phyloP scores from a whole-genome alignment of 2,329 filamentous ascomycete species.

The Tolypocladium pustulatum region DNA sequence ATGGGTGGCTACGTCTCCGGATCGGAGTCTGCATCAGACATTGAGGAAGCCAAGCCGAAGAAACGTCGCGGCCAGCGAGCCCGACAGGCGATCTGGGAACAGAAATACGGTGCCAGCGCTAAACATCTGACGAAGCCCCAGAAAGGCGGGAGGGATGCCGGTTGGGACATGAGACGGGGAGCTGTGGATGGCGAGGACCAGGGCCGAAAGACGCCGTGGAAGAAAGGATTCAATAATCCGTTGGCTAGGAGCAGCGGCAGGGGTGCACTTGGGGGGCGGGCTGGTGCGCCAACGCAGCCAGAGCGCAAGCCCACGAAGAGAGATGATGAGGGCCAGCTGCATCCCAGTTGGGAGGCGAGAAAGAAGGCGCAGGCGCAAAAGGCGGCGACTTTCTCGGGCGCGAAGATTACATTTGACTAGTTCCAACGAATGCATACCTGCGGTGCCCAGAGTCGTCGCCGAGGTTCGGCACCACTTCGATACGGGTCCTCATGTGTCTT shows the following conservation, averaged over 20 bases:
- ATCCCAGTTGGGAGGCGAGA: conserved; percentile 24
- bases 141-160: conserved; percentile 29
- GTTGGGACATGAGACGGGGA: conserved; percentile 48
- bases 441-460: background rate
- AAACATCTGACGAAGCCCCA: conserved; percentile 46
- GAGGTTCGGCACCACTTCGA: background rate
- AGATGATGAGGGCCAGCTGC: conserved; percentile 42
- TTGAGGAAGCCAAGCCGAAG: conserved; percentile 49
- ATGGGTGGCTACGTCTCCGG: conserved; percentile 74
- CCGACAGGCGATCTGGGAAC: conserved; percentile 70
- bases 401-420: conserved; percentile 15
- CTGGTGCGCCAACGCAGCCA: conserved; percentile 6
- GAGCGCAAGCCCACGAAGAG: conserved; percentile 24
- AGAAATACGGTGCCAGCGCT: conserved; percentile 64
- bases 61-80: conserved; percentile 74
- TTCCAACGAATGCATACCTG: background rate
- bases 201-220: conserved; percentile 36
- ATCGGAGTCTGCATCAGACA: conserved; percentile 58
- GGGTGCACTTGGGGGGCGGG: background rate
- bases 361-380: conserved; percentile 13
- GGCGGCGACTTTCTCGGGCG: conserved; percentile 8
- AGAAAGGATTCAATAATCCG: conserved; percentile 34
- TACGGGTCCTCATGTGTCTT: background rate
- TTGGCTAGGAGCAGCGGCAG: conserved; percentile 10
- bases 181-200: conserved; percentile 36